Base-by-base conservation (phyloP, 2,329 filamentous ascomycete genomes). In the Chrysosporium queenslandicum region DNA sequence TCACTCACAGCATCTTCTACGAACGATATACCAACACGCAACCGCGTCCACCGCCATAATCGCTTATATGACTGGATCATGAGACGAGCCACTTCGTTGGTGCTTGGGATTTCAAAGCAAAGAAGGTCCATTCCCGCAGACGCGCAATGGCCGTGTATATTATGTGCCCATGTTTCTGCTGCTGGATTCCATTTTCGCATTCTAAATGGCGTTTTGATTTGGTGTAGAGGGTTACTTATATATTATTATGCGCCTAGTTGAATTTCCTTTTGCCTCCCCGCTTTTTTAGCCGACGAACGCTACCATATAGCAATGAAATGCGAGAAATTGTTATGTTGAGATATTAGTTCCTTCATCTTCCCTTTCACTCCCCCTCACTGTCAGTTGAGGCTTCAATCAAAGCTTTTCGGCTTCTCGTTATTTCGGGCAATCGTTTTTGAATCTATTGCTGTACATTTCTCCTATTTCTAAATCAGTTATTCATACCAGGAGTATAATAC, bases 401-500 rank as follows among this genome's bases (percentile, higher is more conserved):
- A 23, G 27, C 23, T n/a, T n/a, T n/a, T n/a, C 36, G 27, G 23
- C 25, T 6, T 23, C 14, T 3, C n/a, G n/a, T 36, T 23, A 49
- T 30, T 49, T 49, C 21, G 36, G 46, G 32, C 8, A 20, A 20
- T 49, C 43, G 32, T 58, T 50, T 21, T 47, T 53, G 18, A 58
- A 58, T 16, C 56, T 52, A 37, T 52, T 43, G 41, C 54, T 55
- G 30, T 56, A 58, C 12, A 49, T 37, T 2, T 56, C 55, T 25
- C 46, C 56, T 58, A 16, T 45, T 47, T 21, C 11, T n/a, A 16
- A 18, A 12, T 32, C 30, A 4, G 12, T 4, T 34, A 16, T 25
- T 25, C 48, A 46, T 18, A 21, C 27, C 16, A 6, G n/a, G 6
- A 40, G 12, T 23, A 41, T n/a, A 18, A 18, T 9, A 21, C 12